Base-by-base conservation (phyloP, 2,329 filamentous ascomycete species). In the Neurospora sp. region DNA sequence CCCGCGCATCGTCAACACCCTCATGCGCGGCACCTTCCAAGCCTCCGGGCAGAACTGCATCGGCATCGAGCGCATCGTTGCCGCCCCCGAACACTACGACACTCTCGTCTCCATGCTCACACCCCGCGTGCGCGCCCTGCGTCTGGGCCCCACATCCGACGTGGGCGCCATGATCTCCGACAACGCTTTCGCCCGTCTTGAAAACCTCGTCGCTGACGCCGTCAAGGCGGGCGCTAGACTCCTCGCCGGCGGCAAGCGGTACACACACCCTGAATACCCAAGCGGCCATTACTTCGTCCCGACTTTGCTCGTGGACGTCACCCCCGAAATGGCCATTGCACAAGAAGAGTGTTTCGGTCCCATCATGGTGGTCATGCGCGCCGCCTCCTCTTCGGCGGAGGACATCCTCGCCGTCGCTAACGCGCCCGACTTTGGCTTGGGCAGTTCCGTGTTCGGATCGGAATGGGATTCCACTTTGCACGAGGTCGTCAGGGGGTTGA, bases 41-140 rank as follows among this genome's bases (percentile, higher is more conserved):
- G 93, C 93, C 68, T 91, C 93, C 17, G 96, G 96, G 1, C 96
- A 99, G 80, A 99, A 99, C 82, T 99, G 96, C 81, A 95, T 99
- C 77, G 96, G 96, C 69, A 95, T 97, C 74, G 96, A 99, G 82
- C 91, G 96, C 69, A 90, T 98, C 77, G 90, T 98, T 74, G 92
- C 91, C 33, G 86, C 92, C 17, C 90, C 92, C 1, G 83, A 82
- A n/a, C 85, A 92, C 68, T 97, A 98, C 82, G 85, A 91, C 72
- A 83, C 84, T 69, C 86, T 99, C 28, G 82, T 97, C 68, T 80
- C 84, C 5, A 84, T 89, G 71, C 87, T 99, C 23, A 86, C 88
- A 68, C 90, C 91, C 11, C 89, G 91, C 72, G 92, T 98, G 74
- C 84, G 85, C 72, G 85, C 86, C 11, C 84, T 99, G 17, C 89